A percentile compares a stretch with the other conserved stretches of the same genome.
phyloP scores from a whole-genome alignment of 2,329 filamentous ascomycete genomes.

The Pestalotiopsis sp. region DNA sequence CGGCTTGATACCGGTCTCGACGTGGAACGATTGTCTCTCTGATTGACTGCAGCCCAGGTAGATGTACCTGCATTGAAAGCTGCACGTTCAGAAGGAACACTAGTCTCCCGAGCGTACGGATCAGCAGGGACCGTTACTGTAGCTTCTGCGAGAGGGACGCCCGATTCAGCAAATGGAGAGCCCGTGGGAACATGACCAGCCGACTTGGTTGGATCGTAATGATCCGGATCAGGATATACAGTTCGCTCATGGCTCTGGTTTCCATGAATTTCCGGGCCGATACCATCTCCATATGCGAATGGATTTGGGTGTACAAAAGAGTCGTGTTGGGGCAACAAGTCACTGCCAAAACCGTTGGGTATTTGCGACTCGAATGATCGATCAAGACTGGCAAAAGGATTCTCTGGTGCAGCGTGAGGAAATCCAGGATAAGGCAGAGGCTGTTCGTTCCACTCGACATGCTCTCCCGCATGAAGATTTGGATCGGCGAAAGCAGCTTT shows the following conservation, averaged over 20 bases:
- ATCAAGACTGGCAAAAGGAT: background rate
- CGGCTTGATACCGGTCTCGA: slow-evolving; percentile 18
- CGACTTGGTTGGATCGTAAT: background rate
- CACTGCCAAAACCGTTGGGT: slow-evolving; percentile 1
- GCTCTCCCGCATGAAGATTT: background rate
- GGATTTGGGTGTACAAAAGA: background rate
- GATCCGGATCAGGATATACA: background rate
- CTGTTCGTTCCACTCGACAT: background rate
- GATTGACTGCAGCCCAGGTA: slow-evolving; percentile 30
- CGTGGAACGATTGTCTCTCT: slow-evolving; percentile 10
- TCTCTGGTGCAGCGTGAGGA: background rate
- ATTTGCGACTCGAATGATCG: background rate
- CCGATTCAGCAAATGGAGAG: background rate
- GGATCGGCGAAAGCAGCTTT: background rate
- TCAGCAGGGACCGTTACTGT: background rate
- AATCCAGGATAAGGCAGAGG: slow-evolving; percentile 5
- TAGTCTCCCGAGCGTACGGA: slow-evolving; percentile 5
- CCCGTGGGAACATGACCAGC: background rate
- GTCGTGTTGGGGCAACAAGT: background rate
- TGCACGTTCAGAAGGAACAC: background rate
- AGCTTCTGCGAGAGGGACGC: background rate
- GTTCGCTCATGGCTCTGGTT: background rate
- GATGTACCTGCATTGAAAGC: slow-evolving; percentile 14
- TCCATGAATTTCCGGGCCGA: background rate
- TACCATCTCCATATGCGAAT: background rate